phyloP scores from a whole-genome alignment of 163 green algal genomes.

The Trebouxia gelatinosa region DNA sequence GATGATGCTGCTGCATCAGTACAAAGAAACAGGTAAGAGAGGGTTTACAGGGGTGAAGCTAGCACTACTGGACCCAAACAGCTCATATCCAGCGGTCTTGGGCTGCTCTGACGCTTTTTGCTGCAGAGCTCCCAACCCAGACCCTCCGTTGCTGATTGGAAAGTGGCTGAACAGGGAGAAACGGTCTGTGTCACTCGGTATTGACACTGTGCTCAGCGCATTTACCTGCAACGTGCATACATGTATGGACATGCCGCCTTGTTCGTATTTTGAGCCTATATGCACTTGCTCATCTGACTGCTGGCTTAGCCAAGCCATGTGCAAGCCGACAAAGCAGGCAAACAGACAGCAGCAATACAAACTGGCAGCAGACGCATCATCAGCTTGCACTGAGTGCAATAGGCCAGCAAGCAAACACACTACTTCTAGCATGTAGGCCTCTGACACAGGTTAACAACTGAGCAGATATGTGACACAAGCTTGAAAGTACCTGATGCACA shows the following conservation, averaged over 20 bases:
- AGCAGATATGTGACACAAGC: neutral
- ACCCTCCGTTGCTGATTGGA: conserved; percentile 25
- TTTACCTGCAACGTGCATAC: conserved; percentile 4
- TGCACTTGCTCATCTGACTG: too few species aligned
- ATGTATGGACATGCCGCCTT: too few species aligned
- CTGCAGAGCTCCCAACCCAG: neutral
- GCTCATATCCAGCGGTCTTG: conserved; percentile 1
- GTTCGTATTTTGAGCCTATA: too few species aligned
- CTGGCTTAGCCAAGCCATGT: too few species aligned
- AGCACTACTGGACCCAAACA: conserved; percentile 6
- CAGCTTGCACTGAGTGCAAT: neutral
- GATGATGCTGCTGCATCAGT: neutral
- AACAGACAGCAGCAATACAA: neutral
- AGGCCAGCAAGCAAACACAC: neutral
- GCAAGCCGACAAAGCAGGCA: too few species aligned
- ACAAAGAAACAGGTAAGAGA: conserved; percentile 7
- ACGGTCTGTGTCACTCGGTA: neutral
- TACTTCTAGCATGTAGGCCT: too few species aligned
- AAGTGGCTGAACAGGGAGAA: conserved; percentile 32
- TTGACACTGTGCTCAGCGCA: neutral
- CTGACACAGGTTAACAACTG: too few species aligned
- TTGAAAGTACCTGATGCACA: conserved; percentile 4
- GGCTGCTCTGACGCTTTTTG: neutral
- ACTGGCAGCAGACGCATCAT: neutral
- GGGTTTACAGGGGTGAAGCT: conserved; percentile 14